phyloP scores from a whole-genome alignment of 2,329 filamentous ascomycete species.

The Piedraia hortae region DNA sequence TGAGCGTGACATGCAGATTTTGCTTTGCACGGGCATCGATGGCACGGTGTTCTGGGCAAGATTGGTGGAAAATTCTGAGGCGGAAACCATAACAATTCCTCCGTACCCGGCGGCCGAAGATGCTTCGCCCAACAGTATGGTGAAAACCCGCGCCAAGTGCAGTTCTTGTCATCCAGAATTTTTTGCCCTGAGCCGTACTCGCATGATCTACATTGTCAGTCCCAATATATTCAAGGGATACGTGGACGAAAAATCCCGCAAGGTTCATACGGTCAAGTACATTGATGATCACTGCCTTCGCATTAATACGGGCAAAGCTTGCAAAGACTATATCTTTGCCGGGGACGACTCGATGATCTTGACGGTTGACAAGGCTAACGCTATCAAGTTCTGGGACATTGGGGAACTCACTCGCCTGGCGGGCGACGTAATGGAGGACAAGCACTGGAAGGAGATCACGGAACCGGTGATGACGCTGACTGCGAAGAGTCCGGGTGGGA shows the following conservation, averaged over 20 bases:
- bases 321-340: conserved; percentile 94
- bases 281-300: conserved; percentile 67
- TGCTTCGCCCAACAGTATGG: conserved; percentile 44
- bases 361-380: conserved; percentile 85
- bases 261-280: conserved; percentile 66
- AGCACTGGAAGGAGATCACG: conserved; percentile 29
- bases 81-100: conserved; percentile 68
- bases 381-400: conserved; percentile 96
- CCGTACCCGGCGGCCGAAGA: conserved; percentile 67
- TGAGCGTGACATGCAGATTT: conserved; percentile 41
- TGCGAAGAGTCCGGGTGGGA: conserved; percentile 21
- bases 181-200: conserved; percentile 85
- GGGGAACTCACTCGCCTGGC: conserved; percentile 36
- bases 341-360: conserved; percentile 87
- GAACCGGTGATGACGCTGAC: conserved; percentile 65
- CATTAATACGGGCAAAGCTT: conserved; percentile 91
- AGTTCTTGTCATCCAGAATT: conserved; percentile 75
- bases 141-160: conserved; percentile 83
- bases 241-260: conserved; percentile 23
- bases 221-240: conserved; percentile 29
- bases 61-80: conserved; percentile 52
- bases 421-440: conserved; percentile 12
- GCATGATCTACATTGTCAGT: conserved; percentile 74
- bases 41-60: conserved; percentile 92
- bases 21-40: conserved; percentile 80